Conservation (phyloP, 176 grass and related monocot species). For the Puccinellia tenuiflora region DNA sequence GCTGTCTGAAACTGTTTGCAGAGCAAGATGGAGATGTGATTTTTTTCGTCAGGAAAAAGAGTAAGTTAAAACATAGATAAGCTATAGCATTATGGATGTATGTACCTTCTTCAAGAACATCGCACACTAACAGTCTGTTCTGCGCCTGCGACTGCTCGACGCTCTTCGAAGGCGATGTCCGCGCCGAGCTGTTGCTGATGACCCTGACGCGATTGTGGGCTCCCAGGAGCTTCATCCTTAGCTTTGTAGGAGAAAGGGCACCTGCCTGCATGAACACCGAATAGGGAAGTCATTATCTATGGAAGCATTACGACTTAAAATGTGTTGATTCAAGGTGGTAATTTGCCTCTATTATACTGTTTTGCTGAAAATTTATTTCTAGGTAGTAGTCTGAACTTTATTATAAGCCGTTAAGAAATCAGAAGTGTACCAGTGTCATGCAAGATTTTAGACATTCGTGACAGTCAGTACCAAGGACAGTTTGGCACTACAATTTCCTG, state of each 20-base stretch:
- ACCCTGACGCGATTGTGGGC: slow-evolving; percentile 55
- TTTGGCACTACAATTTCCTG: not conserved
- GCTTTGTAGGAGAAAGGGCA: slow-evolving; percentile 83
- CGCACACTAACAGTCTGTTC: slow-evolving; percentile 53
- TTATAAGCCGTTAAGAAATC: not conserved
- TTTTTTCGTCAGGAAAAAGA: not conserved
- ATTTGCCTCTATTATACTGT: not conserved
- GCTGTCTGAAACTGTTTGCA: slow-evolving; percentile 45
- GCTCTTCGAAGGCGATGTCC: slow-evolving; percentile 65
- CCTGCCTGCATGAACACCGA: slow-evolving; percentile 48
- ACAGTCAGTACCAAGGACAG: not conserved
- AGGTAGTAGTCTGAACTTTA: not conserved
- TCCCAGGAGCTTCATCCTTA: slow-evolving; percentile 82
- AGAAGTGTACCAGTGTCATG: not conserved
- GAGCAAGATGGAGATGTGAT: slow-evolving; percentile 14
- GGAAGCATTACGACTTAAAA: not conserved
- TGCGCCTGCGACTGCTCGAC: slow-evolving; percentile 38
- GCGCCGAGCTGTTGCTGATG: slow-evolving; percentile 61
- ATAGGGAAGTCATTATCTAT: not conserved
- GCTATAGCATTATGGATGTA: not conserved
- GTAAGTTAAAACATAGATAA: slow-evolving; percentile 3
- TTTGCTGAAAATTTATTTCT: not conserved
- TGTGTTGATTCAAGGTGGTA: not conserved
- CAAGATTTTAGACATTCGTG: not conserved
- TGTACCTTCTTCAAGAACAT: slow-evolving; percentile 72